These are phyloP conservation scores for Gautieria morchelliformis DNA, from an alignment of 768 basidiomycete genomes.

Conservation along the genomic window DNA sequence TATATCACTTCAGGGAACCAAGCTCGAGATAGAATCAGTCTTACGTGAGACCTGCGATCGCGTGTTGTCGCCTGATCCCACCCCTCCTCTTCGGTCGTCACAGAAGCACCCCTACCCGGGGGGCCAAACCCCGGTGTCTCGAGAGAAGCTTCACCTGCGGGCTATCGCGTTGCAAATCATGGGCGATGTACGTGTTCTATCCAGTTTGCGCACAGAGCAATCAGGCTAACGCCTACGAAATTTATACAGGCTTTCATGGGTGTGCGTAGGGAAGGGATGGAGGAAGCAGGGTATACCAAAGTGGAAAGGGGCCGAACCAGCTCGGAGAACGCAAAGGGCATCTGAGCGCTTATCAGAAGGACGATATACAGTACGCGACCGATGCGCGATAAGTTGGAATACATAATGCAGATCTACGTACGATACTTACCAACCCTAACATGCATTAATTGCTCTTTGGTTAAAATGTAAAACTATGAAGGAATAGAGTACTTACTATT, in stretches of 20 bases:
- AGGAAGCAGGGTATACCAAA: conserved; percentile 71
- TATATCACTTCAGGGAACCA: conserved; percentile 53
- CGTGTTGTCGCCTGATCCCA: conserved; percentile 32
- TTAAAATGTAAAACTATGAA: no score
- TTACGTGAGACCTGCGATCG: conserved; percentile 83
- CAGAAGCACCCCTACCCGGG: background rate
- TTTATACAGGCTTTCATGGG: conserved; percentile 40
- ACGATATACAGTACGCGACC: no score
- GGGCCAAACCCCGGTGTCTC: conserved; percentile 13
- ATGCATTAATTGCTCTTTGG: background rate
- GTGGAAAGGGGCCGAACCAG: conserved; percentile 62
- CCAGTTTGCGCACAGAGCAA: background rate
- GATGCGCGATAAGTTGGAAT: background rate
- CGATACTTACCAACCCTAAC: no score
- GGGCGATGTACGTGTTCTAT: conserved; percentile 38
- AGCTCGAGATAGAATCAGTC: conserved; percentile 85
- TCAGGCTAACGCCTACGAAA: background rate
- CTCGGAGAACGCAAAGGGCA: conserved; percentile 19
- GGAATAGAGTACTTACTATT: no score
- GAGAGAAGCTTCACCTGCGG: conserved; percentile 54
- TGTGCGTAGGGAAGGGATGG: conserved; percentile 47
- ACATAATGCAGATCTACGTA: no score
- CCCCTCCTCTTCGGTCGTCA: background rate
- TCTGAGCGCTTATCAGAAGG: background rate
- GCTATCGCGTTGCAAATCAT: conserved; percentile 79